A percentile compares a stretch with the other conserved stretches of the same genome.
Evolutionary conservation across 2,329 filamentous ascomycete species (phyloP).

Genomic region (Xylaria sp.): DNA sequence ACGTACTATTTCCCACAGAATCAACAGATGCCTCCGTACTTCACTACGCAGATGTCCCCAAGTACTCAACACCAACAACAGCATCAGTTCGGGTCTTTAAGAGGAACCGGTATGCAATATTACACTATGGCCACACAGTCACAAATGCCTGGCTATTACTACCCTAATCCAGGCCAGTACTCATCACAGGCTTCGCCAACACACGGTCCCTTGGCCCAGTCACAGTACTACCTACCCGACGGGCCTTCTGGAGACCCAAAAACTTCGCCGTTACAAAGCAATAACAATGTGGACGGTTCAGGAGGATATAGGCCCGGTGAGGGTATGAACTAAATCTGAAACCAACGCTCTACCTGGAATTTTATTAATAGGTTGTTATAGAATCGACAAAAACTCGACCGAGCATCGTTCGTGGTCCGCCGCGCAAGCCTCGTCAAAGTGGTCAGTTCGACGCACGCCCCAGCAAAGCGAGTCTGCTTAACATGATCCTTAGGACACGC

Average conservation of each 20-base stretch:
- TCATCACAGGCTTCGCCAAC: conserved; percentile 41
- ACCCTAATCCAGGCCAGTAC: conserved; percentile 48
- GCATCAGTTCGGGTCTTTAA: conserved; percentile 43
- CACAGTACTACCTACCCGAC: conserved; percentile 44
- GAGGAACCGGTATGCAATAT: conserved; percentile 39
- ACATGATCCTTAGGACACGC: conserved; percentile 68
- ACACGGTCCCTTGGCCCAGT: conserved; percentile 43
- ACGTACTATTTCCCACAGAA: conserved; percentile 56
- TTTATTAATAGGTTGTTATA: conserved; percentile 28
- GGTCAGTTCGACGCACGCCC: conserved; percentile 51
- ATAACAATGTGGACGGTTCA: conserved; percentile 27
- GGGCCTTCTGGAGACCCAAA: conserved; percentile 31
- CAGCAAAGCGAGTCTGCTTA: background rate
- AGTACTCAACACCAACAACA: conserved; percentile 45
- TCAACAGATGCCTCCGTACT: conserved; percentile 51
- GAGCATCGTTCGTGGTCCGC: conserved; percentile 58
- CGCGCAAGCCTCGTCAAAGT: conserved; percentile 64
- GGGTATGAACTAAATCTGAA: conserved; percentile 37
- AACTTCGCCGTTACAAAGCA: conserved; percentile 30
- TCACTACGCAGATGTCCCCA: conserved; percentile 46
- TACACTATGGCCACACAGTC: conserved; percentile 43
- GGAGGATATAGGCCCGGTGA: conserved; percentile 28
- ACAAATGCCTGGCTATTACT: conserved; percentile 45
- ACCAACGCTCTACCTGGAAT: background rate
- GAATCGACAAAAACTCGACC: conserved; percentile 44